A percentile compares a stretch with the other conserved stretches of the same genome.
Conservation (phyloP, 352 stramenopile genomes). For the Pythium rishiriense region DNA sequence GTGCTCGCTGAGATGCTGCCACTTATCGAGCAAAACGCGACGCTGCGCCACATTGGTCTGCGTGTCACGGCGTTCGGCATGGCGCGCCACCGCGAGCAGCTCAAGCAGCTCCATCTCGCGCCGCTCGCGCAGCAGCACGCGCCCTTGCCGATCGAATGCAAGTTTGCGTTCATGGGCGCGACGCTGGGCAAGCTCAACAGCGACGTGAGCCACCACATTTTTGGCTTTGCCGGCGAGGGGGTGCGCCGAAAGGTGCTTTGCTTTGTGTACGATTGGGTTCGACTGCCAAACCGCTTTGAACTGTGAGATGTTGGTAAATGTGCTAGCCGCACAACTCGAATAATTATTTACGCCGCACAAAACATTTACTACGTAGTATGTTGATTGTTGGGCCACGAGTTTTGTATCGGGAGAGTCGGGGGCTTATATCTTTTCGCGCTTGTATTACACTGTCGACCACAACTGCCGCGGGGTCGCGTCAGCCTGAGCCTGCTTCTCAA, state of each 20-base stretch:
- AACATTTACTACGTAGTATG: no score
- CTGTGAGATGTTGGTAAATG: constrained; percentile 5
- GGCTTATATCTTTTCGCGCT: background rate
- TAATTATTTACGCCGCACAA: no score
- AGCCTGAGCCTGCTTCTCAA: constrained; percentile 20
- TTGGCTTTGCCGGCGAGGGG: constrained; percentile 16
- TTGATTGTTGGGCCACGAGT: no score
- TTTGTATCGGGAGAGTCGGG: no score
- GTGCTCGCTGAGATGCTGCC: constrained; percentile 18
- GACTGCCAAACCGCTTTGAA: constrained; percentile 21
- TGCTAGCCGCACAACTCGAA: no score
- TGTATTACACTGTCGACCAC: constrained; percentile 30
- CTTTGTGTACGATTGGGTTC: constrained; percentile 28
- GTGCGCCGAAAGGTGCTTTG: constrained; percentile 20
- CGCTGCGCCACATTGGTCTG: constrained; percentile 23
- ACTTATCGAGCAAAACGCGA: constrained; percentile 15
- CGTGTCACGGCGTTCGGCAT: constrained; percentile 21
- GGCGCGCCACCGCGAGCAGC: constrained; percentile 7
- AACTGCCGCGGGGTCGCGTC: constrained; percentile 18
- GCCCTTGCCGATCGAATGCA: constrained; percentile 13
- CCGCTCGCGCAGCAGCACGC: constrained; percentile 13
- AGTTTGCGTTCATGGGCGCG: constrained; percentile 16
- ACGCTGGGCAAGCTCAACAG: constrained; percentile 7
- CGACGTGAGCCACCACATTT: constrained; percentile 21
- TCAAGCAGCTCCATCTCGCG: constrained; percentile 20